Base-by-base conservation (phyloP, 768 basidiomycete species). In the Sporobolomyces roseus region DNA sequence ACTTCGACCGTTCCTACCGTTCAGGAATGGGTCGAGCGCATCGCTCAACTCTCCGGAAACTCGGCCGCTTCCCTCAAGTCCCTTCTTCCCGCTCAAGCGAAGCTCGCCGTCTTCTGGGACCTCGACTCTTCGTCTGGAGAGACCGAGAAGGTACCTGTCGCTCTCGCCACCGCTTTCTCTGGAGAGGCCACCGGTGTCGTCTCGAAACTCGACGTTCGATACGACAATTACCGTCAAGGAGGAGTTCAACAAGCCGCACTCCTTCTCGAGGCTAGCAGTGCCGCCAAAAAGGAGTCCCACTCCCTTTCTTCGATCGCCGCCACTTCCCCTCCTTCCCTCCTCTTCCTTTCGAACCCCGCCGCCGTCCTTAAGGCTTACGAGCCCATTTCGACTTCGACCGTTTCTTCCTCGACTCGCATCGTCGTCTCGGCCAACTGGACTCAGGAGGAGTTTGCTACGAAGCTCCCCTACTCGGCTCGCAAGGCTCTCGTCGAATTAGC, bases 351-450 rank as follows among this genome's bases (percentile, higher is more conserved):
- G 45, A 90, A 93, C 66, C 85, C 88, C 54, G 82, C 71, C 33
- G 64, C 79, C 54, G 81, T 98, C 36, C 82, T 94, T 74, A 91
- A 88, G 77, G 84, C 87, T 0, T 91, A 92, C 75, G 84, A 85
- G 13, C 75, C 93, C 32, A 77, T 96, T 59, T 80, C 85, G 32
- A 82, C 86, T 59, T 80, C 85, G 32, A 83, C 86, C 55, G 86
- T 89, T 32, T 87, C 86, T 66, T 78, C 80, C 5, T 84, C 83
- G 10, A 87, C 91, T 0, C 80, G 86, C 12, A 84, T 96, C 38
- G 84, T 98, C 62, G 78, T 94, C 61, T 79, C 84, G 59, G 86
- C 91, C 3, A 79, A 85, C 23, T 96, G 91, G 91, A 83, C 87
- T 4, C 75, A 83, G 32, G 84, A 85, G 17, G 93, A 98, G 75